A percentile compares a stretch with the other conserved stretches of the same genome.
Conservation (phyloP, 345 rosid genomes). For the Hypericum androsaemum region DNA sequence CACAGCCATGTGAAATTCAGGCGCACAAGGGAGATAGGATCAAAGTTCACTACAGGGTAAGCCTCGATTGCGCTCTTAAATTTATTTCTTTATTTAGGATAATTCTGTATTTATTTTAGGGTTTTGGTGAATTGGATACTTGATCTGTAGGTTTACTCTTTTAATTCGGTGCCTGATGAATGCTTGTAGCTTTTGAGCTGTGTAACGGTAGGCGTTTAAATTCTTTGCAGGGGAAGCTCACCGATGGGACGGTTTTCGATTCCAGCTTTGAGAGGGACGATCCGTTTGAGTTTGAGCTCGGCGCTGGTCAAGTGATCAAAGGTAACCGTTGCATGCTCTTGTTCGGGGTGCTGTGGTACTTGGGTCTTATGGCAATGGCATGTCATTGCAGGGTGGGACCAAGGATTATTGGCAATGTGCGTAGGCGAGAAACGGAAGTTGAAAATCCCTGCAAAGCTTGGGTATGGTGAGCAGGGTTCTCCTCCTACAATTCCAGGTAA, state of each 20-base stretch:
- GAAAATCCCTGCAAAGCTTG: conserved; percentile 89
- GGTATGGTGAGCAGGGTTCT: conserved; percentile 82
- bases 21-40: conserved; percentile 90
- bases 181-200: too few species aligned
- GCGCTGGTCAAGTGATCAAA: conserved; percentile 89
- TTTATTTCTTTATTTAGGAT: background rate
- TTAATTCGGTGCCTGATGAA: too few species aligned
- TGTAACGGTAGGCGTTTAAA: background rate
- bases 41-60: conserved; percentile 83
- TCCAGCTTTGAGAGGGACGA: conserved; percentile 96
- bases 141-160: background rate
- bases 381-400: conserved; percentile 81
- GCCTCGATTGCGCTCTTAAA: background rate
- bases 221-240: conserved; percentile 64
- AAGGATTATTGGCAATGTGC: conserved; percentile 78
- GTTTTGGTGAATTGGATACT: background rate
- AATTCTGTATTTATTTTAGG: background rate
- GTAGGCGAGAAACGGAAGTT: conserved; percentile 90
- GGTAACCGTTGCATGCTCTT: conserved; percentile 28
- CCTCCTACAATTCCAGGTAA: conserved; percentile 94
- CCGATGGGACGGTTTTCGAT: conserved; percentile 92
- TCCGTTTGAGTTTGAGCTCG: conserved; percentile 94
- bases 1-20: conserved; percentile 59
- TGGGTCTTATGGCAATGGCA: background rate
- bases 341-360: conserved; percentile 5